Conservation (phyloP, 2,329 filamentous ascomycete species). For the Ambrosiella beaveri region DNA sequence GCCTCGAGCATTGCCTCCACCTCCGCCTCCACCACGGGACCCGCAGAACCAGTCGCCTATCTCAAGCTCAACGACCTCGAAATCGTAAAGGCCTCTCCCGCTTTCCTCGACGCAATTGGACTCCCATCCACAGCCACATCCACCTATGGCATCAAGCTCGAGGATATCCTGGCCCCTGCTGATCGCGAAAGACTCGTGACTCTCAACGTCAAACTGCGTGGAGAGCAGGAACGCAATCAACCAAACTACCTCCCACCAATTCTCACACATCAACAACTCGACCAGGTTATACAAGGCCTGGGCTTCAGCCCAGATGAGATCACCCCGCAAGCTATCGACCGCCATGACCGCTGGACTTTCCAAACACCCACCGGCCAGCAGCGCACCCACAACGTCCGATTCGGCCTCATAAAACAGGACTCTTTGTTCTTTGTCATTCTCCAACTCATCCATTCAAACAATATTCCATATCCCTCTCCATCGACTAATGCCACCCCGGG, state of each 20-base stretch:
- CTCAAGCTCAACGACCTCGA: constrained; percentile 38
- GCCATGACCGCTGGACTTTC: constrained; percentile 39
- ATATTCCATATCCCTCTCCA: constrained; percentile 27
- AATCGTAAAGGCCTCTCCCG: constrained; percentile 36
- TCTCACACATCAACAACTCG: constrained; percentile 35
- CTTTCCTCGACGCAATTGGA: constrained; percentile 39
- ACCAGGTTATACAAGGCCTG: constrained; percentile 36
- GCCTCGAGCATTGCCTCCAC: constrained; percentile 21
- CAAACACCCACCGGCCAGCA: constrained; percentile 32
- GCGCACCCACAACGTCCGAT: constrained; percentile 30
- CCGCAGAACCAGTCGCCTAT: constrained; percentile 37
- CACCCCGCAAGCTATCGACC: constrained; percentile 32
- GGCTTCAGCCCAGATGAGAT: constrained; percentile 37
- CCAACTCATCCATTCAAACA: constrained; percentile 23
- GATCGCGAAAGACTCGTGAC: constrained; percentile 36
- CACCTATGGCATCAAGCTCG: constrained; percentile 32
- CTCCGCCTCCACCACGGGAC: constrained; percentile 24
- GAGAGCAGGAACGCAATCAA: constrained; percentile 39
- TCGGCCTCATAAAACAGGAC: constrained; percentile 42
- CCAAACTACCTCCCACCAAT: constrained; percentile 49
- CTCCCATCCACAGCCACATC: constrained; percentile 26
- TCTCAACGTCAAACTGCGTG: constrained; percentile 35
- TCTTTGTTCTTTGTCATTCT: constrained; percentile 46
- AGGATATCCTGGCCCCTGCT: constrained; percentile 32
- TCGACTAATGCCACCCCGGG: constrained; percentile 21